phyloP scores from a whole-genome alignment of 768 basidiomycete genomes.

The Dentipellis sp. region DNA sequence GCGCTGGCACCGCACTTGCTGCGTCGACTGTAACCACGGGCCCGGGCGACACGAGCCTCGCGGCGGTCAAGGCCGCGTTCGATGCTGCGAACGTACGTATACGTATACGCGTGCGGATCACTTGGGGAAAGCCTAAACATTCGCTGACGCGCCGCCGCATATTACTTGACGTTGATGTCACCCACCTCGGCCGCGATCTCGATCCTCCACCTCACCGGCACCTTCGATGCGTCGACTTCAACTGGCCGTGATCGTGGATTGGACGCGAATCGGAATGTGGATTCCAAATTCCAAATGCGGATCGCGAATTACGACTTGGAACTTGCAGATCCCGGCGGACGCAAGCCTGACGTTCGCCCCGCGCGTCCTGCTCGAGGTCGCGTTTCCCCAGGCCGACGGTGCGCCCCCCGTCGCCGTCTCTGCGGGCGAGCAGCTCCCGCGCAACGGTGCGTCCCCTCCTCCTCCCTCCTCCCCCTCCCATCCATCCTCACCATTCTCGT shows the following conservation, averaged over 20 bases:
- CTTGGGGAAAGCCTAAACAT: too few relatives aligned
- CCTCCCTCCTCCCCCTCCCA: too few relatives aligned
- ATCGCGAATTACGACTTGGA: neutral
- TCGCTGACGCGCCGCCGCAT: too few relatives aligned
- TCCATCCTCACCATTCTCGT: neutral
- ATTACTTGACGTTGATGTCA: too few relatives aligned
- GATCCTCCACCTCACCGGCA: too few relatives aligned
- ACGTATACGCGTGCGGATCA: too few relatives aligned
- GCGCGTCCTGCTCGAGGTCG: neutral
- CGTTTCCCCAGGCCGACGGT: neutral
- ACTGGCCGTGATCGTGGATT: too few relatives aligned
- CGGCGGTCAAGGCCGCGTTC: neutral
- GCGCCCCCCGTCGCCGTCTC: neutral
- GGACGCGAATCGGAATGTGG: too few relatives aligned
- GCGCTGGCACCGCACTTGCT: too few relatives aligned
- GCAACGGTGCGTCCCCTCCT: neutral
- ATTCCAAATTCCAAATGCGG: neutral
- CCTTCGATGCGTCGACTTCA: too few relatives aligned
- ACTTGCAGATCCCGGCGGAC: neutral
- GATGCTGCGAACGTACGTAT: neutral
- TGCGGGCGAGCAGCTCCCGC: neutral
- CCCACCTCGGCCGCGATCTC: neutral
- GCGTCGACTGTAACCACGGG: too few relatives aligned
- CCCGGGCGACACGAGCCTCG: neutral
- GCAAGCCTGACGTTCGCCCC: neutral